Percentiles rank a stretch among this genome's conserved stretches.
Evolutionary conservation across 495 filamentous ascomycete genomes (phyloP).

Genomic region (Penicillium bovifimosum): DNA sequence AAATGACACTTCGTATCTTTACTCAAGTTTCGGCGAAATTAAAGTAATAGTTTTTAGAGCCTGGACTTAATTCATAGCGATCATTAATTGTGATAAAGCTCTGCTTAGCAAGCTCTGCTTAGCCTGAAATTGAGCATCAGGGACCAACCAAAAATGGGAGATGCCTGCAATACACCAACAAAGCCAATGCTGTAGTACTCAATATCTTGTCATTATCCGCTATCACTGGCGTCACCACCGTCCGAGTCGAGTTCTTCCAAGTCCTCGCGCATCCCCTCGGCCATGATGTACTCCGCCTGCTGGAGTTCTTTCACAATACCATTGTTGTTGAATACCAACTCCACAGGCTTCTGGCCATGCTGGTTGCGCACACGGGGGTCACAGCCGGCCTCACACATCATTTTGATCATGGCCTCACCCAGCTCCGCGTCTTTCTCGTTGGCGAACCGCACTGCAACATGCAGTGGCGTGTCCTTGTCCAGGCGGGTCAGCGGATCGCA

Average conservation of each 20-base stretch:
- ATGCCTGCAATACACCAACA: neutral
- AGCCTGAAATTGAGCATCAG: neutral
- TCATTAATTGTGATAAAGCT: constrained; percentile 5
- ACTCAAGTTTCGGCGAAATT: neutral
- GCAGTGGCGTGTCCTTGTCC: constrained; percentile 86
- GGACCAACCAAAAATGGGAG: neutral
- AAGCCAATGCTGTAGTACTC: neutral
- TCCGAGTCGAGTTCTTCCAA: constrained; percentile 24
- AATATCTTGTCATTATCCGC: constrained; percentile 26
- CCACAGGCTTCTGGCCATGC: constrained; percentile 40
- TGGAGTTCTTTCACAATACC: constrained; percentile 62
- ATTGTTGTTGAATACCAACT: constrained; percentile 51
- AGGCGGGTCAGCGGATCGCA: constrained; percentile 78
- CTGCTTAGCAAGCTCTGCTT: neutral
- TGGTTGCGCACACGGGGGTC: constrained; percentile 56
- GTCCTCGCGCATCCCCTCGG: constrained; percentile 36
- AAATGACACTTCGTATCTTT: neutral
- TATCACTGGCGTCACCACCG: constrained; percentile 39
- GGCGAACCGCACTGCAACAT: constrained; percentile 79
- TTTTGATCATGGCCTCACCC: constrained; percentile 67
- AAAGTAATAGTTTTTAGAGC: neutral
- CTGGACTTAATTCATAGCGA: constrained; percentile 7
- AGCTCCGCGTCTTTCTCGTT: constrained; percentile 62
- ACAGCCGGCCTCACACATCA: constrained; percentile 90
- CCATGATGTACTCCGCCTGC: constrained; percentile 67